These are phyloP conservation scores for Paramecium sonneborni DNA, from an alignment of 73 alveolate genomes.

Conservation along the genomic window DNA sequence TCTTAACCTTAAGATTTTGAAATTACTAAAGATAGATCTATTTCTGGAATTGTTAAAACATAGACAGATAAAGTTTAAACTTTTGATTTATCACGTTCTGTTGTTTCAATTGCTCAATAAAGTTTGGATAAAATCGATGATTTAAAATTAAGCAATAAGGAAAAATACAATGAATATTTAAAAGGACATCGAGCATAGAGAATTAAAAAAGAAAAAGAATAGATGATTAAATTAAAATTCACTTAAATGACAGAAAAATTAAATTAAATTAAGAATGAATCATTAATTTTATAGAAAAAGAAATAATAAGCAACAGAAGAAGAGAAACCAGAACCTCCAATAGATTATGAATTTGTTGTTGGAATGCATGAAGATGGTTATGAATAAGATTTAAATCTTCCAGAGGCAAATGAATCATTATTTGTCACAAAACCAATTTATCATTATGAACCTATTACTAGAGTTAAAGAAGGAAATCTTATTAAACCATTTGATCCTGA, in stretches of 20 bases:
- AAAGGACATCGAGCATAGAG: constrained; percentile 69
- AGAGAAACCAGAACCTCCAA: constrained; percentile 58
- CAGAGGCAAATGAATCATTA: constrained; percentile 81
- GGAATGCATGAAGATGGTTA: constrained; percentile 62
- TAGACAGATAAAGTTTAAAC: constrained; percentile 30
- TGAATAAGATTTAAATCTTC: constrained; percentile 54
- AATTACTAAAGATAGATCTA: background rate
- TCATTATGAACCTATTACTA: constrained; percentile 78
- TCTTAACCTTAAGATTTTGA: constrained; percentile 82
- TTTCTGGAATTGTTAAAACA: constrained; percentile 24
- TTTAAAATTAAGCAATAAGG: constrained; percentile 51
- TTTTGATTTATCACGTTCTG: constrained; percentile 29
- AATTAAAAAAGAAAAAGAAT: constrained; percentile 74
- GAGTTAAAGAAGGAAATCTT: constrained; percentile 27
- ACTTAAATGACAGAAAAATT: constrained; percentile 71
- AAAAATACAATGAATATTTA: constrained; percentile 76
- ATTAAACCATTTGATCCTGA: constrained; percentile 70
- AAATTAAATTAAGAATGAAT: constrained; percentile 80
- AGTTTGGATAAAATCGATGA: constrained; percentile 80
- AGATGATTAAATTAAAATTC: constrained; percentile 68
- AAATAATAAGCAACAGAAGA: constrained; percentile 61
- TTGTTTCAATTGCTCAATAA: background rate
- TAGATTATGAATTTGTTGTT: constrained; percentile 67
- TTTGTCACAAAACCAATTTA: constrained; percentile 86
- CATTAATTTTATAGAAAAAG: constrained; percentile 69